phyloP scores from a whole-genome alignment of 1,284 basidiomycete species.

The Schizophyllum commune region DNA sequence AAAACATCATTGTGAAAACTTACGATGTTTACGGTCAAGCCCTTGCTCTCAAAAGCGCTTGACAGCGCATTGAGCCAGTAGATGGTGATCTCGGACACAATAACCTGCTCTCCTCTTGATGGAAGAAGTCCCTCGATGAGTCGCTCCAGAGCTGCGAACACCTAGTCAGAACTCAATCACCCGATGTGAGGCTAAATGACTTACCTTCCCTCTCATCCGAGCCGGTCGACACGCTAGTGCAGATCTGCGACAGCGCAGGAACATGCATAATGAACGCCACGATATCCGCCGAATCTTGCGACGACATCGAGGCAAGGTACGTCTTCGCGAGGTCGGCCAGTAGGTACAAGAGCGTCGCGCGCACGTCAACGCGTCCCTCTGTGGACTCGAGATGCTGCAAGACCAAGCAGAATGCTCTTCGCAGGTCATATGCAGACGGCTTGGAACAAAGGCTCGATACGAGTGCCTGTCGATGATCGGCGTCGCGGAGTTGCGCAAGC shows the following conservation, averaged over 20 bases:
- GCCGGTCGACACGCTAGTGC: not conserved
- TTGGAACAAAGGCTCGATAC: slow-evolving; percentile 12
- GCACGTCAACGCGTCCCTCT: not conserved
- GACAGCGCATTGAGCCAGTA: slow-evolving; percentile 26
- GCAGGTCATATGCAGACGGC: not conserved
- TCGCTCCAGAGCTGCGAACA: not conserved
- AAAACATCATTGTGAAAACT: not conserved
- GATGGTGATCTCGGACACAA: slow-evolving; percentile 23
- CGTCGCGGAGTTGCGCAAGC: slow-evolving; percentile 16
- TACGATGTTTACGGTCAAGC: not conserved
- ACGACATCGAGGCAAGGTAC: not conserved
- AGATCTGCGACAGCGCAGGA: not conserved
- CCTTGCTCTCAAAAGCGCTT: not conserved
- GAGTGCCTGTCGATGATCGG: slow-evolving; percentile 16
- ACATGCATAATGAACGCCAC: not conserved
- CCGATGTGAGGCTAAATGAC: too few species aligned
- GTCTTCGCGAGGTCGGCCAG: not conserved
- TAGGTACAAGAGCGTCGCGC: not conserved
- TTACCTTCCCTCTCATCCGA: not conserved
- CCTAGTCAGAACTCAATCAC: too few species aligned
- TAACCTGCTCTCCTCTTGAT: slow-evolving; percentile 18
- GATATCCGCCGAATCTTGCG: not conserved
- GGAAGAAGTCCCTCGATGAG: not conserved
- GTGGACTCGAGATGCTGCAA: not conserved
- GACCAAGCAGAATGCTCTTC: not conserved